Evolutionary conservation across 148 eudicot species (phyloP).

Genomic region (Fagopyrum esculentum): DNA sequence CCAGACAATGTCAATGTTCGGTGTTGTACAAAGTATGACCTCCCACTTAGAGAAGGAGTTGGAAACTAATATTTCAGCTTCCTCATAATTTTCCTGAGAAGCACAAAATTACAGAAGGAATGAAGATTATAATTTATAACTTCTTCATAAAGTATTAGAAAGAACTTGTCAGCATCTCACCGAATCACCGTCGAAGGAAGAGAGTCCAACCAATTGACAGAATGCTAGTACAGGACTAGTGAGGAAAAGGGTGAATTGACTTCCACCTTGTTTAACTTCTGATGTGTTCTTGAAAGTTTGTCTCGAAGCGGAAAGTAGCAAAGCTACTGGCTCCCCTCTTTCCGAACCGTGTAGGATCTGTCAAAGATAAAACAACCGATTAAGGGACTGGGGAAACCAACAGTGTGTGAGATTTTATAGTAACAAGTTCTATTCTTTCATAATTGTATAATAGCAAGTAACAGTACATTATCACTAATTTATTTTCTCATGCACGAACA

Average conservation of each 20-base stretch:
- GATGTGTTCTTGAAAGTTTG: slow-evolving; percentile 54
- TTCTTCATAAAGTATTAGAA: neutral
- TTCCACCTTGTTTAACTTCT: slow-evolving; percentile 49
- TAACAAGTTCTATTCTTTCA: neutral
- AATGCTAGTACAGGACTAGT: slow-evolving; percentile 91
- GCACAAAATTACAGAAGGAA: neutral
- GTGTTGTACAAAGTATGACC: slow-evolving; percentile 73
- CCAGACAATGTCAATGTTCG: slow-evolving; percentile 72
- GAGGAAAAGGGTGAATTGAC: slow-evolving; percentile 87
- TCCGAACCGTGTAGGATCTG: slow-evolving; percentile 96
- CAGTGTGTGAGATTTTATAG: neutral
- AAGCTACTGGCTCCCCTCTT: slow-evolving; percentile 77
- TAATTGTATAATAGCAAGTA: neutral
- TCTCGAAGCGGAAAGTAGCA: slow-evolving; percentile 72
- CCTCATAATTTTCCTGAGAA: slow-evolving; percentile 56
- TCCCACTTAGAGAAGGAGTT: slow-evolving; percentile 82
- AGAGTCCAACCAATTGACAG: slow-evolving; percentile 72
- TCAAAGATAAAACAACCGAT: slow-evolving; percentile 6
- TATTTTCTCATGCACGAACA: neutral
- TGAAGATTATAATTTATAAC: neutral
- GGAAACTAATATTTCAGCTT: slow-evolving; percentile 65
- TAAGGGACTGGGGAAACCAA: neutral
- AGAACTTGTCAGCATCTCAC: slow-evolving; percentile 31
- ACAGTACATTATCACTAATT: neutral
- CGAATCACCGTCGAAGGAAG: slow-evolving; percentile 35